Base-by-base conservation (phyloP, 1,284 basidiomycete genomes). In the Boletellus deceptivus region DNA sequence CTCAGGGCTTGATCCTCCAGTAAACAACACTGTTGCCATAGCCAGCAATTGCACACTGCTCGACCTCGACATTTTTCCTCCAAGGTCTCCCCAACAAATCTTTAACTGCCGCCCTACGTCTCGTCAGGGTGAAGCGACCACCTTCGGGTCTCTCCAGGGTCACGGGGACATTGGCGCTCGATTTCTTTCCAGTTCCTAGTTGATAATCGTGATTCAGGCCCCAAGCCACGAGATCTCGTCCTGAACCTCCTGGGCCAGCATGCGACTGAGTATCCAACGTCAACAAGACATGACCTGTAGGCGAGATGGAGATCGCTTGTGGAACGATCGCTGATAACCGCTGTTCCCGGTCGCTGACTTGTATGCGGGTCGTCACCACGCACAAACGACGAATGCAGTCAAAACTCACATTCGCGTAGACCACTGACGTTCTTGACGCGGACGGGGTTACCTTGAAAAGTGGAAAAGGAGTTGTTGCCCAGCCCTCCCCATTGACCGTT, bases 401-500 rank as follows among this genome's bases (percentile, higher is more conserved):
- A 24, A 18, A 31, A 69, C 84, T 72, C 62, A 89, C 90, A 95
- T 77, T 93, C 93, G 24, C 82, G 72, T 24, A 96, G 72, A 7
- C 93, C 92, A 60, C 90, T 93, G 47, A 97, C 78, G 41, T 82
- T 85, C 72, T 87, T 93, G 18, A 92, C 86, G 49, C 84, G 82
- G 1, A 83, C 75, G 0, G 92, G 93, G 39, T 76, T 75, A 29
- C 83, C 80, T 57, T 89, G 86, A 0, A 84, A 83, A 56, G 83
- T 92, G 60, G 78, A 88, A 75, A 83, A 57, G 16, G 53, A 45
- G 13, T 75, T 77, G 45, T 91, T 93, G 0, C 94, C 95, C 4
- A 98, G 77, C 3, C 89, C 87, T 11, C 95, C 94, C 70, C 81
- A 91, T 66, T 89, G 84, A 17, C 79, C 95, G 75, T 84, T 92